A percentile compares a stretch with the other conserved stretches of the same genome.
phyloP scores from a whole-genome alignment of 345 rosid species.

The Pistacia atlantica region DNA sequence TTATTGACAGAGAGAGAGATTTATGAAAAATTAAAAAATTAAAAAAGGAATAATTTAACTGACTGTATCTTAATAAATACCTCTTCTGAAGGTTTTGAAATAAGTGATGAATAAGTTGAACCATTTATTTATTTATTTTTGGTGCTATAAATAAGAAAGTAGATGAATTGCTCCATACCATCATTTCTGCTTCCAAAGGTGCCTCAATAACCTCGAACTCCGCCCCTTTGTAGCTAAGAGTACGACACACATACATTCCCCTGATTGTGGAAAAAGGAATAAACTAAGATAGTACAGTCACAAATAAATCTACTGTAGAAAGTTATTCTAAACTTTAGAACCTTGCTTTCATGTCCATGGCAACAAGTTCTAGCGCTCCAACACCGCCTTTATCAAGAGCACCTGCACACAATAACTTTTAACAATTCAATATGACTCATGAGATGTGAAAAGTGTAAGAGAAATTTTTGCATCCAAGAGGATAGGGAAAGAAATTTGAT shows the following conservation, averaged over 20 bases:
- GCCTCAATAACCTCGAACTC: slow-evolving; percentile 97
- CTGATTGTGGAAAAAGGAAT: slow-evolving; percentile 43
- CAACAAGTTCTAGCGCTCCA: slow-evolving; percentile 98
- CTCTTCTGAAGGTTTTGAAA: neutral
- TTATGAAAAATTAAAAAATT: slow-evolving; percentile 1
- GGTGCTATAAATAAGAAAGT: neutral
- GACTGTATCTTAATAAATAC: neutral
- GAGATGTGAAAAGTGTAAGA: neutral
- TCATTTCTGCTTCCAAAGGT: slow-evolving; percentile 85
- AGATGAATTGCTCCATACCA: slow-evolving; percentile 45
- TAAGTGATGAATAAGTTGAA: neutral
- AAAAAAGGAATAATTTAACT: neutral
- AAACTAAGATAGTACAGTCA: slow-evolving; percentile 18
- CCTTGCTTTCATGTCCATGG: slow-evolving; percentile 99
- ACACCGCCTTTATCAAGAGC: slow-evolving; percentile 98
- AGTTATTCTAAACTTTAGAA: slow-evolving; percentile 32
- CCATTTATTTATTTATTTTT: neutral
- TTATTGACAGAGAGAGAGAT: neutral
- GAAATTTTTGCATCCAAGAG: neutral
- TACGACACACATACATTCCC: slow-evolving; percentile 99
- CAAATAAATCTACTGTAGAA: slow-evolving; percentile 7
- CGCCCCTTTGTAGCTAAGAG: slow-evolving; percentile 93
- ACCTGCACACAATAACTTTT: slow-evolving; percentile 44
- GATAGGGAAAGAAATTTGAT: neutral
- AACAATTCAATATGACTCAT: neutral